Evolutionary conservation across 169 alveolate genomes (phyloP), one percentile per base, ranked within the genome.

Genomic region (Amoebophrya sp.): DNA sequence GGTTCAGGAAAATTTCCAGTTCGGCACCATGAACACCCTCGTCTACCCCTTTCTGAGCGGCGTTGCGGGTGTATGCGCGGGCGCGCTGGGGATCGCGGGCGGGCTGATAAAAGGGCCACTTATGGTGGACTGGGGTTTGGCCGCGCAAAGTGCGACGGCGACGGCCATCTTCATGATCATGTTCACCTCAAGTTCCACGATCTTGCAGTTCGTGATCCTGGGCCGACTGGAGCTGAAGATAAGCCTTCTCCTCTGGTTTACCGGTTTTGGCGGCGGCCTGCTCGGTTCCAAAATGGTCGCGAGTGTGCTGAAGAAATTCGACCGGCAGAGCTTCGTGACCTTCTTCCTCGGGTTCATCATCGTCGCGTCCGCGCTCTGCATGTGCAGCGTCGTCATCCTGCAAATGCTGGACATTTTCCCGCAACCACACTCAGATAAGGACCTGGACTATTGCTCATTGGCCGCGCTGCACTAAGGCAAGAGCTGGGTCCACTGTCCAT

Each of bases 31-130:
- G 35, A 66, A 66, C 83, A 66, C 83, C 32, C 77, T 92, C 40
- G 90, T 90, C 23, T 92, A 92, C 41, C 94, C 94, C 25, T 47
- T 92, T 18, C 77, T 90, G 7, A 90, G 93, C 38, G 40, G 90
- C 53, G 38, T 90, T 0, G 94, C 94, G 1, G 94, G 94, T 14
- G 93, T 92, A 10, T 89, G 90, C 18, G 94, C 94, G 12, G 94
- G 94, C 32, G 33, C 91, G 7, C 54, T 92, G 35, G 94, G 94
- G 0, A 93, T 93, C 23, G 94, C 93, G 7, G 94, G 94, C 23
- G 94, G 94, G 32, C 89, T 93, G 10, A 54, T 93, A 33, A 93
- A 93, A 88, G 94, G 94, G 40, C 94, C 94, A 38, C 40, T 93
- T 38, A 89, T 93, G 66, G 91, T 93, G 35, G 94, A 93, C 88